These are phyloP conservation scores for Fistulinella cinereoalba DNA, from an alignment of 1,284 basidiomycete genomes.

Conservation along the genomic window DNA sequence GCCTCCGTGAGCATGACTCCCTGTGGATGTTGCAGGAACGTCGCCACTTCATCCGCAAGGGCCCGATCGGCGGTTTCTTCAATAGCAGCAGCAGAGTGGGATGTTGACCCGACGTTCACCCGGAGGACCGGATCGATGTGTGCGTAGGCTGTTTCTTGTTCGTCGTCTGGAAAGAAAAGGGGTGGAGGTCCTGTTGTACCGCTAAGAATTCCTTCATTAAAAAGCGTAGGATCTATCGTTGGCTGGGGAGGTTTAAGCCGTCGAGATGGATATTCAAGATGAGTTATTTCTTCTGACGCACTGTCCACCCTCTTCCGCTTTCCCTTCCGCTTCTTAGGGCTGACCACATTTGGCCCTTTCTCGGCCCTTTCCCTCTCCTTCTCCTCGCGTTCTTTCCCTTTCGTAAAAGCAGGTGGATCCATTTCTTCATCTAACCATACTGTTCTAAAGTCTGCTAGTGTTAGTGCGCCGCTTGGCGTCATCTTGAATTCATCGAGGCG, in stretches of 20 bases:
- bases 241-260: constrained; percentile 35
- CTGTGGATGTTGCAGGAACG: constrained; percentile 57
- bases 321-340: constrained; percentile 34
- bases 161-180: constrained; percentile 43
- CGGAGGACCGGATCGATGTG: constrained; percentile 62
- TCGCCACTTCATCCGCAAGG: constrained; percentile 63
- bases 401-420: constrained; percentile 86
- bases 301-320: constrained; percentile 43
- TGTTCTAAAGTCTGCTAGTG: constrained; percentile 87
- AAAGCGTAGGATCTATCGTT: constrained; percentile 38
- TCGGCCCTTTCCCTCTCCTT: constrained; percentile 47
- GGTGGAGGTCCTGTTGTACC: constrained; percentile 27
- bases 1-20: constrained; percentile 54
- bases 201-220: constrained; percentile 44
- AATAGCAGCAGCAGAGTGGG: constrained; percentile 24
- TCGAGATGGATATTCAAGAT: constrained; percentile 21
- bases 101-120: constrained; percentile 15
- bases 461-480: constrained; percentile 84
- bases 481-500: constrained; percentile 94
- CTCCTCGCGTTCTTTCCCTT: constrained; percentile 71
- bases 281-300: constrained; percentile 35
- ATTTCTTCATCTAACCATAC: constrained; percentile 91
- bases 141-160: constrained; percentile 39
- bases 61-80: constrained; percentile 52
- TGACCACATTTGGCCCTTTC: constrained; percentile 30